A percentile compares a stretch with the other conserved stretches of the same genome.
phyloP scores from a whole-genome alignment of 2,329 filamentous ascomycete species.

The Tolypocladium album region DNA sequence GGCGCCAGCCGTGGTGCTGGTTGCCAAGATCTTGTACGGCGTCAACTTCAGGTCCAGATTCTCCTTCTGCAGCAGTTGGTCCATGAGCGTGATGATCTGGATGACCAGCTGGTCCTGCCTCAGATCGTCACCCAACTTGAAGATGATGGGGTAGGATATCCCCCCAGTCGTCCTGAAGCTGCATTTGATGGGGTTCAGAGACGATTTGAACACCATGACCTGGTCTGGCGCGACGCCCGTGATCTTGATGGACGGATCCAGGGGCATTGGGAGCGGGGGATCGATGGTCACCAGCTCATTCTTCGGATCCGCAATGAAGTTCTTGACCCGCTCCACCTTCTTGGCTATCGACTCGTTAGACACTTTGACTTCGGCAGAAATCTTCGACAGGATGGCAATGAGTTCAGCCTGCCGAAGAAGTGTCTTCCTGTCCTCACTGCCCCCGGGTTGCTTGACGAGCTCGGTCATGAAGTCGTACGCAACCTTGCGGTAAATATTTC shows the following conservation, averaged over 20 bases:
- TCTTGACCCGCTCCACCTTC: constrained; percentile 78
- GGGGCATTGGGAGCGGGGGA: constrained; percentile 73
- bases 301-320: constrained; percentile 75
- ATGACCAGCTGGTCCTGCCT: constrained; percentile 96
- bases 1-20: constrained; percentile 77
- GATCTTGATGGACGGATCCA: constrained; percentile 75
- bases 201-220: constrained; percentile 90
- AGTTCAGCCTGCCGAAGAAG: constrained; percentile 83
- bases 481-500: constrained; percentile 82
- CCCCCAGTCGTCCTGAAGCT: constrained; percentile 76
- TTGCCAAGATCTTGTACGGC: constrained; percentile 93
- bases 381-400: constrained; percentile 74
- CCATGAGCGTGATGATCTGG: constrained; percentile 95
- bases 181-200: constrained; percentile 80
- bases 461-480: constrained; percentile 95
- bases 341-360: constrained; percentile 66
- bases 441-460: constrained; percentile 60
- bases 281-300: constrained; percentile 80
- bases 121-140: constrained; percentile 94
- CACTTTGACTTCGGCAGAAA: constrained; percentile 79
- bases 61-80: constrained; percentile 87
- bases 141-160: constrained; percentile 79
- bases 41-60: constrained; percentile 92
- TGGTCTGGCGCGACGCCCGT: constrained; percentile 75
- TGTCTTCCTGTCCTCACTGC: constrained; percentile 62